A percentile compares a stretch with the other conserved stretches of the same genome.
Evolutionary conservation across 2,329 filamentous ascomycete genomes (phyloP).

Genomic region (Tetracladium maxilliforme): DNA sequence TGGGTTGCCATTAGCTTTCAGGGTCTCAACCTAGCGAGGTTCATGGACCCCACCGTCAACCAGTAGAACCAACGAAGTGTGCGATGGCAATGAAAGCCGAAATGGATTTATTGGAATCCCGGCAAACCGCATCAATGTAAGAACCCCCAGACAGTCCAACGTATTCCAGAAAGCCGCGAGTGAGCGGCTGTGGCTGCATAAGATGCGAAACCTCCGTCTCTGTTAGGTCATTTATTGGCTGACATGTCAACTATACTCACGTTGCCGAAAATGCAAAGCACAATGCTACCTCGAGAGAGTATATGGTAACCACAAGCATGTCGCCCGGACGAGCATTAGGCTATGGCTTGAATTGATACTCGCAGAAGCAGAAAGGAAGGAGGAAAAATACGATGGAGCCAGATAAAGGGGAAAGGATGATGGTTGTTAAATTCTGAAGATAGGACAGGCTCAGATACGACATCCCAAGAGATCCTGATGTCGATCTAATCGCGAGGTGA

Average conservation of each 20-base stretch:
- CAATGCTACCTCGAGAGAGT: slow-evolving; percentile 5
- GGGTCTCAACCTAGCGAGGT: neutral
- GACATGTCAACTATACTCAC: too few relatives aligned
- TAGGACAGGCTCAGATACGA: too few relatives aligned
- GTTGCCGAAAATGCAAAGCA: slow-evolving; percentile 6
- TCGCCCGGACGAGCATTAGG: slow-evolving; percentile 2
- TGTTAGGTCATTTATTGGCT: too few relatives aligned
- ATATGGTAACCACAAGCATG: slow-evolving; percentile 5
- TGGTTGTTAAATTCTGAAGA: too few relatives aligned
- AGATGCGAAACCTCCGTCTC: slow-evolving; percentile 6
- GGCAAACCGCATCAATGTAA: slow-evolving; percentile 7
- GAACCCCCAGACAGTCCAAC: slow-evolving; percentile 7
- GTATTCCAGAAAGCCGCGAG: slow-evolving; percentile 4
- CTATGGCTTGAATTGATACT: slow-evolving; percentile 4
- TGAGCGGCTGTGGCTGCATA: slow-evolving; percentile 4
- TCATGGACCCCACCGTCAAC: slow-evolving; percentile 2
- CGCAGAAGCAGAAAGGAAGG: slow-evolving; percentile 1
- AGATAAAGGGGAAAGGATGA: too few relatives aligned
- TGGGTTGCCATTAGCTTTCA: slow-evolving; percentile 3
- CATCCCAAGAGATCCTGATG: too few relatives aligned
- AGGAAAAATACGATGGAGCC: too few relatives aligned
- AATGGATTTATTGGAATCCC: slow-evolving; percentile 7
- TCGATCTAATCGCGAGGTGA: too few relatives aligned
- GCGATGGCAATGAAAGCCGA: slow-evolving; percentile 7
- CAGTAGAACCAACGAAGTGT: slow-evolving; percentile 4